Conservation (phyloP, 2,329 filamentous ascomycete genomes). For the Nemania bipapillata region DNA sequence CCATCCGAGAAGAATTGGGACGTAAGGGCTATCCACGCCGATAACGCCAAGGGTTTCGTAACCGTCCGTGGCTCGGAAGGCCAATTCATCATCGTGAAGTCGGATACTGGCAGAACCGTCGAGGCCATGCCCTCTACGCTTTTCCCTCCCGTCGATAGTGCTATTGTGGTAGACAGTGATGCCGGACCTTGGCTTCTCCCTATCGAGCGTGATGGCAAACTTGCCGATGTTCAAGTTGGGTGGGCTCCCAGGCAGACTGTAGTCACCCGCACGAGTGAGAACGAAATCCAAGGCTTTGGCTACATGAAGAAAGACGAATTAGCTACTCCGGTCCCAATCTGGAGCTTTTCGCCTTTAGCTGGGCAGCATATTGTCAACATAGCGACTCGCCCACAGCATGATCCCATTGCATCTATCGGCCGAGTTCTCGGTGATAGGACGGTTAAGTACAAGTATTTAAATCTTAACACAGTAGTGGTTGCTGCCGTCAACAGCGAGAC, state of each 20-base stretch:
- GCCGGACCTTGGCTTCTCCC: constrained; percentile 66
- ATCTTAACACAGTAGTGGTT: constrained; percentile 83
- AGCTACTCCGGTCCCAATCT: constrained; percentile 64
- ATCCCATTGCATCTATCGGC: constrained; percentile 93
- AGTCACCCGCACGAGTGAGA: constrained; percentile 62
- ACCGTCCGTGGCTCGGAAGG: constrained; percentile 70
- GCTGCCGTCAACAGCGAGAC: constrained; percentile 71
- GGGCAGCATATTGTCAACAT: constrained; percentile 76
- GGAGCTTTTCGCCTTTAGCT: constrained; percentile 76
- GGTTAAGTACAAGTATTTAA: constrained; percentile 98
- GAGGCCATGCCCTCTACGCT: constrained; percentile 57
- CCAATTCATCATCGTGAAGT: constrained; percentile 68
- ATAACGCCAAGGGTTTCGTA: constrained; percentile 66
- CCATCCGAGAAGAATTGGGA: constrained; percentile 68
- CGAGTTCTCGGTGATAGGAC: constrained; percentile 89
- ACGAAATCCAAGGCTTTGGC: constrained; percentile 65
- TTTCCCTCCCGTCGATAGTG: constrained; percentile 57
- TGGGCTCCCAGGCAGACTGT: constrained; percentile 64
- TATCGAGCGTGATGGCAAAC: constrained; percentile 62
- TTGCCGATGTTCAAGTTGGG: constrained; percentile 59
- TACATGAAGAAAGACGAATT: constrained; percentile 59
- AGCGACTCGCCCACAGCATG: constrained; percentile 75
- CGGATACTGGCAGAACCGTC: constrained; percentile 63
- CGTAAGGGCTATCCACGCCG: constrained; percentile 73
- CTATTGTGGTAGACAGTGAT: constrained; percentile 64